Evolutionary conservation across 352 stramenopile genomes (phyloP).

Genomic region (Pythium angustatum): DNA sequence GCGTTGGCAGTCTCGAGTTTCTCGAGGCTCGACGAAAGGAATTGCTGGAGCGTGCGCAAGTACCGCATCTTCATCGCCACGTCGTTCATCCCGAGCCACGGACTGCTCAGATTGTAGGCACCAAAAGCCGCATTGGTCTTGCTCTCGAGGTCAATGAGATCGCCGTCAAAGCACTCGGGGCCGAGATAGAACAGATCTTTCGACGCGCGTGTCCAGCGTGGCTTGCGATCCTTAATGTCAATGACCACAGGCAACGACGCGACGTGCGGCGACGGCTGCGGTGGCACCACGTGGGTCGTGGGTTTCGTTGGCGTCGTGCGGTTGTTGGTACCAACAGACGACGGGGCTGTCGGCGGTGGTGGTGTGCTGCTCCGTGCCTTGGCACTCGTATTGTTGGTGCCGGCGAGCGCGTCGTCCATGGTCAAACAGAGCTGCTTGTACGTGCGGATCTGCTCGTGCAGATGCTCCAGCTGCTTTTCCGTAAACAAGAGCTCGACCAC

Average conservation of each 20-base stretch:
- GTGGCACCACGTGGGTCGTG: neutral
- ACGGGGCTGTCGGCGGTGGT: neutral
- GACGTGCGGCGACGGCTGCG: conserved; percentile 1
- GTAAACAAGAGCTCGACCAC: conserved; percentile 62
- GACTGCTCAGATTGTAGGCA: conserved; percentile 54
- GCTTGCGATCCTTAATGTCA: conserved; percentile 33
- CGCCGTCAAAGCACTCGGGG: conserved; percentile 64
- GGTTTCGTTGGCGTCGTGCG: neutral
- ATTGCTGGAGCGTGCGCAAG: conserved; percentile 71
- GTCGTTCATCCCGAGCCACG: conserved; percentile 69
- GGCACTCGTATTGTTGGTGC: neutral
- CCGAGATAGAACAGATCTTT: conserved; percentile 61
- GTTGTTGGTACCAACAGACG: neutral
- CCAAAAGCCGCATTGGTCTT: conserved; percentile 61
- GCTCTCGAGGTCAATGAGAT: conserved; percentile 57
- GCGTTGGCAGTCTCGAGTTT: conserved; percentile 50
- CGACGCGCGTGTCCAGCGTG: conserved; percentile 61
- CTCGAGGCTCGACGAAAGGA: conserved; percentile 60
- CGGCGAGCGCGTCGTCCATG: conserved; percentile 66
- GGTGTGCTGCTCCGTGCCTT: conserved; percentile 18
- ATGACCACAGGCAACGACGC: conserved; percentile 11
- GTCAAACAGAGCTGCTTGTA: conserved; percentile 84
- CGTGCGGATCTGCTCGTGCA: conserved; percentile 85
- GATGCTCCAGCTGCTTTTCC: conserved; percentile 82
- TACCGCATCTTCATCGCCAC: conserved; percentile 74